Evolutionary conservation across 371 early-diverging fungal genomes (phyloP), one percentile per base, ranked within the genome.

Genomic region (Zancudomyces culisetae): DNA sequence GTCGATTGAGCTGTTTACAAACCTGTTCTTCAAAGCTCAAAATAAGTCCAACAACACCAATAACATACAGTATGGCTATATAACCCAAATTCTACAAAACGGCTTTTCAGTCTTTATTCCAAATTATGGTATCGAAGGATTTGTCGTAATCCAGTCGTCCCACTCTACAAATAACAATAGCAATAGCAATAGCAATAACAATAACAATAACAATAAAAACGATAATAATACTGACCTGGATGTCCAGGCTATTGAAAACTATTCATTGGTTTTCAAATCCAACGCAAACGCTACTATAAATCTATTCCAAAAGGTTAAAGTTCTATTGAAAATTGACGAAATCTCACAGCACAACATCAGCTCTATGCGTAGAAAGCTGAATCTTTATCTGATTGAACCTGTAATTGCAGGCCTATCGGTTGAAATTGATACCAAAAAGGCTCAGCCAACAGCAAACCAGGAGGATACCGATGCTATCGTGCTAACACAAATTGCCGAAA

Each of bases 1-100:
- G 50, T 90, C 91, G 2, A 88, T 91, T 4, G 94, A 91, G 68
- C 70, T 99, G 10, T 95, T 78, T 70, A 95, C 97, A 0, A 80
- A 91, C 60, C 57, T 92, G 54, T 93, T 83, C 72, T 92, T 97
- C 74, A 86, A 80, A 64, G 81, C 81, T 64, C 88, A 88, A 70
- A 74, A 70, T 1, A n/a, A n/a, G n/a, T n/a, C n/a, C n/a, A n/a
- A n/a, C n/a, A n/a, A n/a, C n/a, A n/a, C n/a, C n/a, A n/a, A n/a
- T n/a, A 72, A 84, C 27, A 68, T 76, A 21, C 85, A 87, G 59
- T 83, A 85, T 47, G 98, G 83, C 2, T 90, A 84, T 63, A 83
- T 98, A 2, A 85, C 85, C 28, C 82, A 87, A 49, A 75, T 92
- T 13, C 64, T 91, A 52, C 84, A 90, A 66, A 96, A 95, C 66